Base-by-base conservation (phyloP, 2,329 filamentous ascomycete species). In the Huntiella savannae region DNA sequence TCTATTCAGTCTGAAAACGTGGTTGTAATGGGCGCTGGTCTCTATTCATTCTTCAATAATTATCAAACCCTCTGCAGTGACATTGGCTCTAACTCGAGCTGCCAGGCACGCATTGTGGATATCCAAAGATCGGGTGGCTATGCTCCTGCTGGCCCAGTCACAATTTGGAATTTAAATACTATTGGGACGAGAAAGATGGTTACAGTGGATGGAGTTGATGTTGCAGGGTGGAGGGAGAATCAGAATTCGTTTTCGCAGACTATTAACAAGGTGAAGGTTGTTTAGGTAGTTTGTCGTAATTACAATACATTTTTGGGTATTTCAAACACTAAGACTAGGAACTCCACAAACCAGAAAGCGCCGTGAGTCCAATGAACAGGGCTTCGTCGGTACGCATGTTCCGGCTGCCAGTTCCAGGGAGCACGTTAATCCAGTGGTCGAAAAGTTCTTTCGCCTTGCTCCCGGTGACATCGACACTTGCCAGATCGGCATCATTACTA, bases 311-410 rank as follows among this genome's bases (percentile, higher is more conserved):
- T 4, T 32, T 28, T 28, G 13, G 22, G 22, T 28, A 28, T 28
- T 45, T 11, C 12, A 38, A 45, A 22, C 16, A 36, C 34, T 36
- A 36, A 17, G 12, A 33, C 12, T 13, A 39, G 32, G 36, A 32
- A 16, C 13, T 45, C 73, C 68, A 79, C 49, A 78, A 53, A 49
- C 64, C 67, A 56, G 77, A 71, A 56, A 91, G 57, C 2, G 75
- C 74, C 55, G 78, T 79, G 57, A 92, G 59, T 0, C 77, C 82
- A 56, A 91, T 73, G 63, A 81, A 82, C 13, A 92, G 62, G 1
- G 84, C 83, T 62, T 93, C 85, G 54, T 92, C 84, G 0, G 84
- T 91, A 51, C 82, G 66, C 51, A 93, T 88, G 1, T 78, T 85
- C 54, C 84, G 68, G 58, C 82, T 88, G 1, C 83, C 84, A 59